Evolutionary conservation across 176 grass and related monocot species (phyloP), one percentile per base, ranked within the genome.

Genomic region (Ensete glaucum): DNA sequence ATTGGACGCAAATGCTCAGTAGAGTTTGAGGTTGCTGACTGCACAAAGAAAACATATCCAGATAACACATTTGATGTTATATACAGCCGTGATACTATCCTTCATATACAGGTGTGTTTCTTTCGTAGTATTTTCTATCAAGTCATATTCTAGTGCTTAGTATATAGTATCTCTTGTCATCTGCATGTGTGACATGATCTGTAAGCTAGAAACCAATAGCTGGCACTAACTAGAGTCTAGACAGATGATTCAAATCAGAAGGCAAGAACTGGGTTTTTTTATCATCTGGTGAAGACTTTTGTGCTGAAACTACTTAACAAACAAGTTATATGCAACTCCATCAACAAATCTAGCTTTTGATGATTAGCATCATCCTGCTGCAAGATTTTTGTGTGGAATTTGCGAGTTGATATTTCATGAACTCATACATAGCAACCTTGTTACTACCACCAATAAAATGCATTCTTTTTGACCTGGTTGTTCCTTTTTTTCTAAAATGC

Each of bases 11-110:
- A 83, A 8, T 99, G 95, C 80, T 79, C 84, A 14, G 90, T 94
- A 53, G 95, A 99, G 76, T 99, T 99, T 85, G 95, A 99, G 82
- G 95, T 99, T 72, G 82, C 91, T 71, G 95, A 99, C 59, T 99
- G 95, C 75, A 99, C 95, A 55, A 99, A 89, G 54, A 99, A 91
- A 85, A 77, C 74, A 79, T 99, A 99, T 62, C 65, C 84, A 13
- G 84, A 87, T 51, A 81, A 85, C 62, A 83, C 82, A 58, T 94
- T 99, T n/a, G 90, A 94, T 67, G 90, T 91, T 23, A 89, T 94
- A 77, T 99, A 99, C 75, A 99, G 95, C 78, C 90, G 95, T 71
- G 95, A 99, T 75, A 94, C 95, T 48, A 94, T 99, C 66, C 95
- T 99, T 66, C 95, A 99, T 80, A 94, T 99, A 76, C 91, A 94